A percentile compares a stretch with the other conserved stretches of the same genome.
Conservation (phyloP, 2,329 filamentous ascomycete species). For the Cadophora gregata region DNA sequence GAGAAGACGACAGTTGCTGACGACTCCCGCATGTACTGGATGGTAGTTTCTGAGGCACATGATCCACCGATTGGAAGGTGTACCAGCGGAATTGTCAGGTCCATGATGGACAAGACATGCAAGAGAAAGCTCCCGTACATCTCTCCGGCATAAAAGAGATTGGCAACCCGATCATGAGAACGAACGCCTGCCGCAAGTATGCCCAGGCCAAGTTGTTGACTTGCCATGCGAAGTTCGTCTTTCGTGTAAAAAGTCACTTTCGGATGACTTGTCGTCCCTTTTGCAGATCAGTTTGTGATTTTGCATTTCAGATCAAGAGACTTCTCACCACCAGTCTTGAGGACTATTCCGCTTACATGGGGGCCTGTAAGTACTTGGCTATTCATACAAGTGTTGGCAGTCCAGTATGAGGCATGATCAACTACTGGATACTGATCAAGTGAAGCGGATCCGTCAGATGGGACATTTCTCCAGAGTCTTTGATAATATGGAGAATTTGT, state of each 20-base stretch:
- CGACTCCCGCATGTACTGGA: slow-evolving; percentile 13
- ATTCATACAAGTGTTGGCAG: slow-evolving; percentile 10
- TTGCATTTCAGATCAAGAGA: too few relatives aligned
- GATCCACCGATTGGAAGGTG: slow-evolving; percentile 19
- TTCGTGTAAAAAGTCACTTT: slow-evolving; percentile 14
- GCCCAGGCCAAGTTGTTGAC: slow-evolving; percentile 11
- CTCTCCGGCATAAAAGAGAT: slow-evolving; percentile 14
- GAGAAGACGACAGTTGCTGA: slow-evolving; percentile 11
- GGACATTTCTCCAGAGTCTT: slow-evolving; percentile 8
- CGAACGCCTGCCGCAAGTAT: slow-evolving; percentile 17
- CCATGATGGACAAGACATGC: slow-evolving; percentile 3
- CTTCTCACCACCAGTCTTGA: slow-evolving; percentile 5
- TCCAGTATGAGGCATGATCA: slow-evolving; percentile 16
- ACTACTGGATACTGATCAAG: slow-evolving; percentile 10
- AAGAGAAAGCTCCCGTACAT: slow-evolving; percentile 12
- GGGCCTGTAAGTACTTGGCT: slow-evolving; percentile 8
- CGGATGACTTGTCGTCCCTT: slow-evolving; percentile 16
- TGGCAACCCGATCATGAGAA: slow-evolving; percentile 15
- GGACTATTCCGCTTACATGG: slow-evolving; percentile 12
- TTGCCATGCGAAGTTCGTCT: slow-evolving; percentile 18
- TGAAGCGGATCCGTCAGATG: neutral
- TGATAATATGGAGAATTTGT: slow-evolving; percentile 13
- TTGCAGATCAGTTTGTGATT: neutral
- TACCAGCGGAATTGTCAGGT: slow-evolving; percentile 2
- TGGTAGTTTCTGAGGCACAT: neutral